Conservation (phyloP, 805 yeast species). For the Vanderwaltozyma verrucispora region DNA sequence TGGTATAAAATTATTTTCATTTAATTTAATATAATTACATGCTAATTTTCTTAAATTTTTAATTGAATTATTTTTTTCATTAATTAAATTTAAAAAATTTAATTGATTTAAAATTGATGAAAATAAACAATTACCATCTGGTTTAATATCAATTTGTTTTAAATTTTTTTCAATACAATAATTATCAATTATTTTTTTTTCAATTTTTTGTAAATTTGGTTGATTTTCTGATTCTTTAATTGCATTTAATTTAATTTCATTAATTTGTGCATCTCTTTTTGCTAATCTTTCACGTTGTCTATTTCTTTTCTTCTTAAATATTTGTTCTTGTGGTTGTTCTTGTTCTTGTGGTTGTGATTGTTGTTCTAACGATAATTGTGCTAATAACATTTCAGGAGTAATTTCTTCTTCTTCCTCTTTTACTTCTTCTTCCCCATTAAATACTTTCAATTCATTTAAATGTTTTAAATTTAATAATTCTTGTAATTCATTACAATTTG, state of each 20-base stretch:
- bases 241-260: constrained; percentile 56
- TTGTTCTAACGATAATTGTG: constrained; percentile 34
- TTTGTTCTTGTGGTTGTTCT: neutral
- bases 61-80: constrained; percentile 8
- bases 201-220: constrained; percentile 63
- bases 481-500: constrained; percentile 52
- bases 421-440: too few species aligned
- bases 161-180: constrained; percentile 41
- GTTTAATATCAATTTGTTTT: constrained; percentile 57
- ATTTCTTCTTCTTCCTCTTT: constrained; percentile 40
- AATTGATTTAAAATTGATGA: constrained; percentile 79
- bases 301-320: constrained; percentile 37
- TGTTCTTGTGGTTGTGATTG: constrained; percentile 15
- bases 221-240: constrained; percentile 51
- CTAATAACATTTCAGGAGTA: constrained; percentile 59
- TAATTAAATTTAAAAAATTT: constrained; percentile 15
- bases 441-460: constrained; percentile 32
- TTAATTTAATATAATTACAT: constrained; percentile 50
- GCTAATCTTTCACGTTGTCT: constrained; percentile 80
- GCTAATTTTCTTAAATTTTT: constrained; percentile 52
- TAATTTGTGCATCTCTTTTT: constrained; percentile 59
- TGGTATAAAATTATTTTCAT: constrained; percentile 68
- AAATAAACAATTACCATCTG: constrained; percentile 93
- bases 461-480: constrained; percentile 45
- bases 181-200: constrained; percentile 51